Base-by-base conservation (phyloP, 192 early-diverging fungal species). In the Gaertneriomyces sp. region DNA sequence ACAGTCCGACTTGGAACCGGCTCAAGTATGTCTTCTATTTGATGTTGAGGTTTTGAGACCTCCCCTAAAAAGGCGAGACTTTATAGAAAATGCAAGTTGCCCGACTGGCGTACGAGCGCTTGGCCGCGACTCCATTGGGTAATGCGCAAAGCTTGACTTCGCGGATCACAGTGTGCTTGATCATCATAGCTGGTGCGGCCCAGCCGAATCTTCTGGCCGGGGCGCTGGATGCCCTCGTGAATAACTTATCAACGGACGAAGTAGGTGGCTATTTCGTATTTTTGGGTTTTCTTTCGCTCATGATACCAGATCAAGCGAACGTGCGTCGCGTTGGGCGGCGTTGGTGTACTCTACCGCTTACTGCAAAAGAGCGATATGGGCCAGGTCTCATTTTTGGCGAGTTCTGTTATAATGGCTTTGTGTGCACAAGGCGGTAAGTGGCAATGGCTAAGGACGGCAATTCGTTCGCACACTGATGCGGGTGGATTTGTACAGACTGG, bases 371-470 rank as follows among this genome's bases (percentile, higher is more conserved):
- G 2, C 39, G 4, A 33, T 3, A 14, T 14, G 12, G 33, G 39
- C 38, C 14, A 14, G 12, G 54, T 56, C 54, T 39, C 17, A 51
- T 20, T 17, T 6, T 56, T 56, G 54, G 33, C 54, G 38, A 25
- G 16, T 56, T 56, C 54, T 12, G 12, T 56, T 0, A 38, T 56
- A 0, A n/a, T 51, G n/a, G 20, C 6, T n/a, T 20, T 51, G n/a
- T 51, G 49, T 51, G 49, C 49, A 5, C n/a, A 51, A 5, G 49
- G 49, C 5, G 49, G 49, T 51, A 51, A 51, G 49, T 51, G 20
- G 49, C n/a, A 20, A 5, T 20, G 6, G 4, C 0, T 51, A 5
- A 17, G 4, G 5, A 51, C 3, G n/a, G 4, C n/a, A 6, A 5
- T 4, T 51, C 3, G 25, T 51, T 51, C 20, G n/a, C 49, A 5